Percentiles rank a stretch among this genome's conserved stretches.
Evolutionary conservation across 768 basidiomycete species (phyloP).

Genomic region (Collybia mongolica): DNA sequence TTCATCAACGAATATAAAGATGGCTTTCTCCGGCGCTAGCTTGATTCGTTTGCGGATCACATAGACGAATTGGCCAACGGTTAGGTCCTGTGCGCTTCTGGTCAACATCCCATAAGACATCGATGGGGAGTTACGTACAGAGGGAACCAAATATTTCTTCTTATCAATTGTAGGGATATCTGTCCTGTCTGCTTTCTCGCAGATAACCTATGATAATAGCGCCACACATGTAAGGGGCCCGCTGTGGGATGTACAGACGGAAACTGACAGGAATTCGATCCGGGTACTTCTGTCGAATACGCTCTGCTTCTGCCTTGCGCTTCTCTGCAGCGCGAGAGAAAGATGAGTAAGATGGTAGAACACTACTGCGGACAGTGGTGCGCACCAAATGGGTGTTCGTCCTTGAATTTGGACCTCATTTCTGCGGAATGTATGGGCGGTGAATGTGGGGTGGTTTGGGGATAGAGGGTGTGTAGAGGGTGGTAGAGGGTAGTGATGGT

Average conservation of each 20-base stretch:
- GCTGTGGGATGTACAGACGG: conserved; percentile 6
- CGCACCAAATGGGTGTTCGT: conserved; percentile 97
- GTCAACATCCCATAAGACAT: conserved; percentile 4
- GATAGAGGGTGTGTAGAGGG: conserved; percentile 7
- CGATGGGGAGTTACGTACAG: conserved; percentile 51
- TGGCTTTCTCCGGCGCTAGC: conserved; percentile 98
- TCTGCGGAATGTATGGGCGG: conserved; percentile 14
- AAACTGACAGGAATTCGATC: conserved; percentile 93
- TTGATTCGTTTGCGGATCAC: conserved; percentile 99
- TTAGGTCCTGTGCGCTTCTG: conserved; percentile 67
- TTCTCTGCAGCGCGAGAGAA: conserved; percentile 64
- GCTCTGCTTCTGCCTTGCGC: conserved; percentile 98
- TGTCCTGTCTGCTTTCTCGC: conserved; percentile 97
- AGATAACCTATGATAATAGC: conserved; percentile 76
- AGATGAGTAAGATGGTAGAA: conserved; percentile 31
- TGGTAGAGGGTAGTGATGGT: conserved; percentile 20
- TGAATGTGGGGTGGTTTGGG: conserved; percentile 2
- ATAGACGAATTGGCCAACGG: conserved; percentile 98
- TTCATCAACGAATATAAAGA: conserved; percentile 99
- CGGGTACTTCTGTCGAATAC: conserved; percentile 97
- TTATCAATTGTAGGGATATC: conserved; percentile 99
- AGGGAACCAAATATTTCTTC: conserved; percentile 99
- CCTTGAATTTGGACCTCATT: conserved; percentile 97
- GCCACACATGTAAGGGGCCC: conserved; percentile 1
- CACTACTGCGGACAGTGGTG: conserved; percentile 22